Conservation (phyloP, 176 grass and related monocot species). For the Carex myosuroides region DNA sequence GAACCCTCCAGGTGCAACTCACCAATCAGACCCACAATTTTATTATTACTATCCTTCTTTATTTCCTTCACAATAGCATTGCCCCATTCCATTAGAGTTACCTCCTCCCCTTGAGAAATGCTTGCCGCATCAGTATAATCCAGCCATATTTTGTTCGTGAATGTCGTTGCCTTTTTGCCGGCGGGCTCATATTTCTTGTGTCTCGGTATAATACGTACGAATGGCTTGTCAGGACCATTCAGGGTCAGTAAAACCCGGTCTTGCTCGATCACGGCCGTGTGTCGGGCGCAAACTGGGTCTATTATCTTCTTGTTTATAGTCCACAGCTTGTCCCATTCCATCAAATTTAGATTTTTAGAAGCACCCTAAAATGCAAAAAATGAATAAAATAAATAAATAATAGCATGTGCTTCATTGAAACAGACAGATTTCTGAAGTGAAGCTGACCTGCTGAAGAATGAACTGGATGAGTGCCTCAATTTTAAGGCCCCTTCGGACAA, state of each 20-base stretch:
- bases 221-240: conserved; percentile 67
- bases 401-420: background rate
- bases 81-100: conserved; percentile 98
- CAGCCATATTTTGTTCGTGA: conserved; percentile 64
- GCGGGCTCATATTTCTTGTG: conserved; percentile 92
- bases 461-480: conserved; percentile 85
- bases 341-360: conserved; percentile 93
- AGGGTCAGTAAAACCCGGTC: conserved; percentile 47
- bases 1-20: conserved; percentile 77
- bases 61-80: conserved; percentile 88
- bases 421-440: conserved; percentile 27
- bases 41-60: conserved; percentile 53
- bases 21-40: conserved; percentile 58
- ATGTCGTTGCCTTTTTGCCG: conserved; percentile 80
- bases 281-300: conserved; percentile 77
- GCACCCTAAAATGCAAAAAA: conserved; percentile 46
- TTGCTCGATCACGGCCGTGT: conserved; percentile 66
- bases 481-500: conserved; percentile 76
- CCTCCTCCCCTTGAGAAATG: conserved; percentile 55
- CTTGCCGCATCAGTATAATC: conserved; percentile 63
- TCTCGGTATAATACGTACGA: conserved; percentile 58
- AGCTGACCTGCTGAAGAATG: conserved; percentile 78
- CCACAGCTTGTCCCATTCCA: conserved; percentile 98
- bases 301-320: conserved; percentile 92
- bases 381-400: background rate